Base-by-base conservation (phyloP, 805 yeast genomes). In the Candida ascalaphidarum region DNA sequence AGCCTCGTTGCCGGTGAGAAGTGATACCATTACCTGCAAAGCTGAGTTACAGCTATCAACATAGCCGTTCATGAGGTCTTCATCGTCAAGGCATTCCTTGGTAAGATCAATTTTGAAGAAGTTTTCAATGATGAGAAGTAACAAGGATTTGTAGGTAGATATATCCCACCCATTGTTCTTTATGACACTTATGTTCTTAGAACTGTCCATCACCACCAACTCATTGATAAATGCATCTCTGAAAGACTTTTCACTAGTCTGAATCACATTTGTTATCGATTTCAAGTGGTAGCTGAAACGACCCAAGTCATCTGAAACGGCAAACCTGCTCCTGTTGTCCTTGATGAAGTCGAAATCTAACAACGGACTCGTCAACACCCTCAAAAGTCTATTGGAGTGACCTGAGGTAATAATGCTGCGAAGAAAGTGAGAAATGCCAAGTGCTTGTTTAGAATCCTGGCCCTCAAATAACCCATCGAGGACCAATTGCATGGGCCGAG, bases 401-500 rank as follows among this genome's bases (percentile, higher is more conserved):
- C 86, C 86, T 16, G 66, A 56, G 24, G 60, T 53, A 3, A 69
- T 31, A 5, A 61, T 50, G 2, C 57, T 52, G 17, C 54, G 41
- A 3, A 79, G 47, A 72, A 82, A 77, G 28, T 67, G 61, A 2
- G 63, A 52, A 1, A 69, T 66, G 7, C 59, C 46, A 4, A 67
- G 41, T n/a, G n/a, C n/a, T n/a, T n/a, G n/a, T n/a, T n/a, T n/a
- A 22, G 58, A 57, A 22, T 62, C 53, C 6, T 71, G 65, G 8
- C 58, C 61, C 23, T 62, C 67, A 25, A 51, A 50, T 13, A 81
- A 48, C 23, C 74, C 80, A 45, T 86, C 95, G 19, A 88, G 49
- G 11, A 83, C 55, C 1, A 83, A 46, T 34, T 76, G 73, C 5
- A 85, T 48, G 0, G 95, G 92, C 36, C 78, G 63, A 5, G 67